These are phyloP conservation scores for Diaporthe vexans DNA, from an alignment of 2,329 filamentous ascomycete genomes.

Conservation along the genomic window DNA sequence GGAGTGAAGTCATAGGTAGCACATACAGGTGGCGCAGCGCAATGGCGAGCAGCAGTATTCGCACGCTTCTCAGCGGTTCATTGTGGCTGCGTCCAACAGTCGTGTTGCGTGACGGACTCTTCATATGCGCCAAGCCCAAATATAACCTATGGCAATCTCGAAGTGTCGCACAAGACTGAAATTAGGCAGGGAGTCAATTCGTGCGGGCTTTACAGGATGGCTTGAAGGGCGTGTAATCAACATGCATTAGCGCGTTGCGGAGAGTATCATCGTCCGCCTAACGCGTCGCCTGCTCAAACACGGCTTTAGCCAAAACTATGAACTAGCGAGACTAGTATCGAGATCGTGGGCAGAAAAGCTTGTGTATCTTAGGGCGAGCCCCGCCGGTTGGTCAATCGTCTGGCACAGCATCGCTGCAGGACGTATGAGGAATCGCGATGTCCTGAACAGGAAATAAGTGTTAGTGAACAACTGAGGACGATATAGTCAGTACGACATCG, in stretches of 20 bases:
- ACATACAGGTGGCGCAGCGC: too few relatives aligned
- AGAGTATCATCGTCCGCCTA: neutral
- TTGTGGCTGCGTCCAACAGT: too few relatives aligned
- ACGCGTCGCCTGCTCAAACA: neutral
- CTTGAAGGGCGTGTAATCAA: constrained; percentile 8
- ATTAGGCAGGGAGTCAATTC: neutral
- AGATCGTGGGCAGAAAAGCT: neutral
- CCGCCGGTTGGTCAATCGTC: neutral
- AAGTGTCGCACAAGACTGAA: too few relatives aligned
- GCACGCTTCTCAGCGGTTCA: too few relatives aligned
- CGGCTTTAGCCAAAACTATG: neutral
- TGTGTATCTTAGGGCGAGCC: neutral
- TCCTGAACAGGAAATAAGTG: neutral
- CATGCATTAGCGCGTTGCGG: constrained; percentile 6
- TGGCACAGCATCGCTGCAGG: neutral
- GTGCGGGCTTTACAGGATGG: neutral
- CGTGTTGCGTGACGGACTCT: too few relatives aligned
- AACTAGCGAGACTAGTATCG: neutral
- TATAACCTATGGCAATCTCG: too few relatives aligned
- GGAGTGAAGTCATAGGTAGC: too few relatives aligned
- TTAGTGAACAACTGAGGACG: neutral
- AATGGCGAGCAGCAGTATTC: too few relatives aligned
- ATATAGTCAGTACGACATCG: neutral
- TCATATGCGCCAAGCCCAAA: too few relatives aligned
- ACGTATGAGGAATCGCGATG: neutral